Conservation (phyloP, 208 protist genomes). For the Herpetomonas samuelpessoai region DNA sequence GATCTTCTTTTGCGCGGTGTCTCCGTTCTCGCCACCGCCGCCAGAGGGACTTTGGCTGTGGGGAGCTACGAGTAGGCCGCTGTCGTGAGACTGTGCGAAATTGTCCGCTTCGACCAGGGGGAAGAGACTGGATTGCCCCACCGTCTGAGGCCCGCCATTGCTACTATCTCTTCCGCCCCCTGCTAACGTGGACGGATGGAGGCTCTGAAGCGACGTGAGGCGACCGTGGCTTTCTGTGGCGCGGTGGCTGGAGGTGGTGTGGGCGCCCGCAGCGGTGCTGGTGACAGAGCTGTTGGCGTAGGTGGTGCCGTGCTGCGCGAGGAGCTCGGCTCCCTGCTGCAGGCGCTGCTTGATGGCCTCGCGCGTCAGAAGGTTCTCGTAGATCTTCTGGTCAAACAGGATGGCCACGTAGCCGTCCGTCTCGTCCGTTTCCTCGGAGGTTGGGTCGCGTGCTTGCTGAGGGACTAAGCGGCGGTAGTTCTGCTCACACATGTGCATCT, state of each 20-base stretch:
- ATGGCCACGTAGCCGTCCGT: constrained; percentile 81
- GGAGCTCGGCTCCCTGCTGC: neutral
- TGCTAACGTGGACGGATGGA: no score
- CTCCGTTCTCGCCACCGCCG: neutral
- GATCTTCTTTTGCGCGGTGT: no score
- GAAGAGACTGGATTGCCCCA: no score
- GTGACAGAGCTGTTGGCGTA: neutral
- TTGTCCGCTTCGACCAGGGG: neutral
- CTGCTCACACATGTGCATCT: constrained; percentile 82
- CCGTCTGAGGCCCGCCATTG: no score
- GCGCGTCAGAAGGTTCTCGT: constrained; percentile 59
- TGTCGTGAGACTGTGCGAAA: no score
- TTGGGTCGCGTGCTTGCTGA: neutral
- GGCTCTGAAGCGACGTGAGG: no score
- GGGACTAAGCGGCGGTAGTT: constrained; percentile 68
- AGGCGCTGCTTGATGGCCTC: constrained; percentile 22
- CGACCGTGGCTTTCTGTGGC: neutral
- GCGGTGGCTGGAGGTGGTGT: neutral
- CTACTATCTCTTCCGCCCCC: no score
- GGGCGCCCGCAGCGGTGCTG: neutral
- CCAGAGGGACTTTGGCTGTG: no score
- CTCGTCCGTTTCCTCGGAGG: constrained; percentile 63
- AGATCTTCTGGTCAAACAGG: constrained; percentile 70
- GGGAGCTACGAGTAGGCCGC: no score
- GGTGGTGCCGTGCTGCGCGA: neutral